Conservation (phyloP, 2,329 filamentous ascomycete species). For the Fusarium sp. region DNA sequence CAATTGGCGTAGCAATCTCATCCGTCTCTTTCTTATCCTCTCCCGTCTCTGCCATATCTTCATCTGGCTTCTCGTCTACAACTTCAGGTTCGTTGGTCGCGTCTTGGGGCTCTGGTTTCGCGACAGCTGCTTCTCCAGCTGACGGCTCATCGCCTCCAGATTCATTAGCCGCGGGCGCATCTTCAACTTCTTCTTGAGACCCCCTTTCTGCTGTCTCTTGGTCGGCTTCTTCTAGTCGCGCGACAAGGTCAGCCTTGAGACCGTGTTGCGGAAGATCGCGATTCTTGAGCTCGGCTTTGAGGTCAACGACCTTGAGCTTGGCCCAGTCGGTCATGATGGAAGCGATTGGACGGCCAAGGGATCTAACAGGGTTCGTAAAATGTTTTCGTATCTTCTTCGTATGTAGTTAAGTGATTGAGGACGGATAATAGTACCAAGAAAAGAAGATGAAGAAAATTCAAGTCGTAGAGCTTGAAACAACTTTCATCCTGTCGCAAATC, state of each 20-base stretch:
- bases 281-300: slow-evolving; percentile 78
- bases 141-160: slow-evolving; percentile 7
- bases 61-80: slow-evolving; percentile 3
- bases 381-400: neutral
- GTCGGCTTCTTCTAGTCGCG: slow-evolving; percentile 62
- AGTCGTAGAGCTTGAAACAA: slow-evolving; percentile 10
- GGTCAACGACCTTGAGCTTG: slow-evolving; percentile 77
- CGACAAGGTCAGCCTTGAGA: slow-evolving; percentile 77
- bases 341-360: slow-evolving; percentile 20
- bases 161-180: slow-evolving; percentile 14
- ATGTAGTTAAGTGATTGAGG: too few relatives aligned
- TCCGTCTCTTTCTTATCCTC: slow-evolving; percentile 1
- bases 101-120: neutral
- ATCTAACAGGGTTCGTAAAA: slow-evolving; percentile 1
- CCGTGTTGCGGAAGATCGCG: slow-evolving; percentile 76
- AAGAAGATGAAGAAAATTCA: slow-evolving; percentile 5
- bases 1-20: neutral
- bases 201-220: slow-evolving; percentile 13
- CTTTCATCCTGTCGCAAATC: slow-evolving; percentile 42
- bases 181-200: slow-evolving; percentile 10
- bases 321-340: slow-evolving; percentile 63
- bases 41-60: slow-evolving; percentile 1
- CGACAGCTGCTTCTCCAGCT: neutral
- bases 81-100: slow-evolving; percentile 14
- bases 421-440: neutral